These are phyloP conservation scores for Magnusiomyces magnusii DNA, from an alignment of 1,139 yeast genomes.

Conservation along the genomic window DNA sequence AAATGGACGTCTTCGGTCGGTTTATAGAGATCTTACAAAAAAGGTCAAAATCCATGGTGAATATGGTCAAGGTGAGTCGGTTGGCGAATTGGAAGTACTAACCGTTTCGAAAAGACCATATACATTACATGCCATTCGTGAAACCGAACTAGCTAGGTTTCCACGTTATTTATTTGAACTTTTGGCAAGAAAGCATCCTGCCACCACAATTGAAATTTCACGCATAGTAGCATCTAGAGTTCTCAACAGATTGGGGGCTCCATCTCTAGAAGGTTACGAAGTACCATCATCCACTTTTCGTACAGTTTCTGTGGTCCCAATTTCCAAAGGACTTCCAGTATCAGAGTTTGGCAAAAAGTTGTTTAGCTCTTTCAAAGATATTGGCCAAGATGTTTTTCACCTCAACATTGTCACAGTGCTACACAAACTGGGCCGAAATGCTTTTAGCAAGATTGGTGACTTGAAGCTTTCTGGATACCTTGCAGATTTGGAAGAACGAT, in stretches of 20 bases:
- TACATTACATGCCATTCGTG: conserved; percentile 82
- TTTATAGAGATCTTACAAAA: conserved; percentile 32
- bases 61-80: conserved; percentile 88
- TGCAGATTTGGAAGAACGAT: conserved; percentile 84
- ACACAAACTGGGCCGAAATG: conserved; percentile 80
- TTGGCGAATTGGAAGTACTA: conserved; percentile 92
- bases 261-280: conserved; percentile 9
- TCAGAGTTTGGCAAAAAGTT: conserved; percentile 73
- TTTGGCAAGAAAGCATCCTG: conserved; percentile 75
- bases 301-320: conserved; percentile 80
- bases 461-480: conserved; percentile 82
- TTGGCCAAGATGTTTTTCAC: conserved; percentile 67
- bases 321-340: conserved; percentile 73
- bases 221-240: conserved; percentile 78
- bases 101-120: conserved; percentile 71
- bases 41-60: conserved; percentile 53
- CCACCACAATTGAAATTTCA: conserved; percentile 84
- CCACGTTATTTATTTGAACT: conserved; percentile 86
- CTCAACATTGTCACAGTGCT: conserved; percentile 77
- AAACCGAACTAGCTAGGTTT: conserved; percentile 86
- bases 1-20: conserved; percentile 80
- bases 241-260: conserved; percentile 23
- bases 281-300: conserved; percentile 39
- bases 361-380: conserved; percentile 58
- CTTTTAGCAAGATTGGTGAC: conserved; percentile 82